Evolutionary conservation across 2,329 filamentous ascomycete species (phyloP), one percentile per base, ranked within the genome.

Genomic region (Cladophialophora yegresii): DNA sequence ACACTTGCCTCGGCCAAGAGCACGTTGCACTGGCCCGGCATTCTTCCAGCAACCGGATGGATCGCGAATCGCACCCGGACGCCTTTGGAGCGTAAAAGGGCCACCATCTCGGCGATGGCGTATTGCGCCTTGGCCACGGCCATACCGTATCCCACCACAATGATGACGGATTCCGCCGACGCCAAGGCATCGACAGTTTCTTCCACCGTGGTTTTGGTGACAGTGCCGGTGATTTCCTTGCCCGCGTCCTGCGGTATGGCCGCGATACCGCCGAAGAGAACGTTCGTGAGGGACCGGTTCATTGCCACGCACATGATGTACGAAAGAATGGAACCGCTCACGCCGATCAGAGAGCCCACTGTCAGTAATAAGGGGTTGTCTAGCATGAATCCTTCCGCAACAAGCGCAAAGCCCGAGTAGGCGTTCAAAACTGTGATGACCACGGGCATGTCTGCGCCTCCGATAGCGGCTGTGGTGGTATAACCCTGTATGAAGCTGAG

Each of bases 21-120:
- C 3, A 96, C 92, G 73, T 96, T 96, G 79, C 92, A 96, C 77
- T 96, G 92, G 0, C 92, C 92, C 0, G 92, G 92, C 92, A 96
- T 96, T 33, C 92, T 86, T 10, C 92, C 92, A 0, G 92, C 92
- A 30, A 96, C 92, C 0, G 92, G 92, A 73, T 96, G 92, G 70
- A 96, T 95, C 6, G 91, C 92, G 73, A 96, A 96, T 30, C 92
- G 89, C 7, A 96, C 92, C 23, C 88, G 91, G 71, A 95, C 83
- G 3, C 89, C 89, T 74, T 89, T 89, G 47, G 84, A 79, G n/a
- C 91, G 87, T 16, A 96, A 81, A 75, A 87, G 84, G 49, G 83
- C 80, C 4, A 90, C 90, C 68, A 96, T 93, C 72, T 93, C 90
- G 3, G 89, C 89, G 58, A 96, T 91, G 23, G 91, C 91, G 73